Base-by-base conservation (phyloP, 164 flowering plant species). In the Chloranthus sessilifolius region DNA sequence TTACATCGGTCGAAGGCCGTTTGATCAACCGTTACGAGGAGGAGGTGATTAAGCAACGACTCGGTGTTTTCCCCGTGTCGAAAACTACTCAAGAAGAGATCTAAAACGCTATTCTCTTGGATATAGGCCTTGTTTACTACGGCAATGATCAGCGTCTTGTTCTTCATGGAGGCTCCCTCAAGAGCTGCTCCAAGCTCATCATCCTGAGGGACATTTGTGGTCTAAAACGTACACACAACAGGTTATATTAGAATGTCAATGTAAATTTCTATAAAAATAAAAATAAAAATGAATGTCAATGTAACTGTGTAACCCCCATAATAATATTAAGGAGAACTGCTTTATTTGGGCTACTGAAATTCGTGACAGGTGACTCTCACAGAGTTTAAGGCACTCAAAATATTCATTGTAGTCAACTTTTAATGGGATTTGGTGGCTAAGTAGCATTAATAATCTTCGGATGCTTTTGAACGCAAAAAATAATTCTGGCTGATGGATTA, bases 51-150 rank as follows among this genome's bases (percentile, higher is more conserved):
- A 2, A 72, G 16, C 36, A 86, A 59, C 5, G 5, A 19, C 55
- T 73, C 49, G 0, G 88, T 86, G 5, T 48, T 74, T 27, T 79
- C 81, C 5, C 95, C 95, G 1, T 59, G 43, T 86, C 91, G 81
- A 37, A 86, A 76, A 26, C 88, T 61, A 17, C 79, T 83, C 4
- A 83, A 36, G 47, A 86, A 86, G 0, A 81, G 59, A 43, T 79
- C 82, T 0, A 86, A 67, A 84, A 83, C 79, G 4, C 62, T 56
- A 2, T 50, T 64, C 2, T 69, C 67, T 10, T 75, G 82, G 0
- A 62, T 84, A 16, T 83, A 79, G 0, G 87, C 87, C 41, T 65
- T 70, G 57, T 86, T 82, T n/a, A 81, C 69, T 1, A 80, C 47
- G 7, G 82, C 64, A 20, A 86, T 74, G 1, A 86, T 76, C 25